Evolutionary conservation across 2,329 filamentous ascomycete genomes (phyloP).

Genomic region (Emmonsia crescens): DNA sequence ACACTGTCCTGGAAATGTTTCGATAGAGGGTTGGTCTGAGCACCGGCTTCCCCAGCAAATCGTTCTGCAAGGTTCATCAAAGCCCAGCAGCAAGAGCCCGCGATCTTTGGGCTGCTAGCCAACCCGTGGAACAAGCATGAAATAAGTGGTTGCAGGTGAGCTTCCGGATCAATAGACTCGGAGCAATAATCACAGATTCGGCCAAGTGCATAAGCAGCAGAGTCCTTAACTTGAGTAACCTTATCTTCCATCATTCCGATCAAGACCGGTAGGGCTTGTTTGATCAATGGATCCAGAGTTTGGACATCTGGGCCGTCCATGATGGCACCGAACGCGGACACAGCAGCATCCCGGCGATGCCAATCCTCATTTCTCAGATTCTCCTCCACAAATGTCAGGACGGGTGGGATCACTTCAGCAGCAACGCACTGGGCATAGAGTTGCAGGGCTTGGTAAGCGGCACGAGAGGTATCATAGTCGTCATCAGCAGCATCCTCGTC

Average conservation of each 20-base stretch:
- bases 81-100: constrained; percentile 96
- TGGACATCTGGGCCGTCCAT: constrained; percentile 97
- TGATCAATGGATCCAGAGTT: constrained; percentile 84
- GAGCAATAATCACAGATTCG: constrained; percentile 92
- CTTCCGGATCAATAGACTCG: constrained; percentile 74
- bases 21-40: constrained; percentile 69
- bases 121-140: constrained; percentile 81
- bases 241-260: constrained; percentile 88
- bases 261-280: constrained; percentile 84
- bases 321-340: constrained; percentile 94
- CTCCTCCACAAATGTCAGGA: constrained; percentile 81
- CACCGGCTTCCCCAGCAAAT: constrained; percentile 77
- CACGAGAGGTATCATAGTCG: constrained; percentile 93
- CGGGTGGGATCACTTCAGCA: constrained; percentile 69
- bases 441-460: constrained; percentile 91
- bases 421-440: constrained; percentile 90
- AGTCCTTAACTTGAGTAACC: constrained; percentile 85
- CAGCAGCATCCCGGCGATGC: constrained; percentile 88
- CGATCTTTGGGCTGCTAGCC: constrained; percentile 89
- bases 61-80: constrained; percentile 96
- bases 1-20: constrained; percentile 90
- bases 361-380: constrained; percentile 87
- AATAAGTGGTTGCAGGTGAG: constrained; percentile 76
- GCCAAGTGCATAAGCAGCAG: constrained; percentile 87
- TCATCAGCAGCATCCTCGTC: constrained; percentile 95